Evolutionary conservation across 2,329 filamentous ascomycete species (phyloP), one percentile per base, ranked within the genome.

Genomic region (Trematosphaeria pertusa): DNA sequence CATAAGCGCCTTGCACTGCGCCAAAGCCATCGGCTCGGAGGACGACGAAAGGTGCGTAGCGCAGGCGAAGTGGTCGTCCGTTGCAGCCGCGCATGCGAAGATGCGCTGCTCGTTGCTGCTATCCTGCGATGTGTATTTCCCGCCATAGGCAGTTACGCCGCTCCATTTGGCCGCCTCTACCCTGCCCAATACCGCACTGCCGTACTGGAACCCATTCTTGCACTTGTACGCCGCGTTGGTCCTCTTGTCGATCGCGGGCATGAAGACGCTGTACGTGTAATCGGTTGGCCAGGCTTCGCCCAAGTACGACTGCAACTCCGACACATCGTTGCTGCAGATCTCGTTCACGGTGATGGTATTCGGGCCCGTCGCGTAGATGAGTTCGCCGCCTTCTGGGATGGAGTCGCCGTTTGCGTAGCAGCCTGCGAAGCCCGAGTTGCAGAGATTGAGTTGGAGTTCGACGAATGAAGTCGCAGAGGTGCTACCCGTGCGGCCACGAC

Each of bases 401-500:
- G 41, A 46, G 24, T 36, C 30, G 41, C 46, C 46, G 28, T 28
- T 3, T 9, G 24, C 36, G 35, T 46, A 50, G 36, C 46, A 50
- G 10, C 14, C 19, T 8, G 46, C 46, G 30, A 40, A 45, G 31
- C 46, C 46, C 20, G 41, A 45, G 42, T 50, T 50, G 46, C 46
- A 50, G 26, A 50, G 42, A 28, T 50, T 50, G 33, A 50, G 46
- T 30, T 50, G 46, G 19, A 50, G 46, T 19, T 43, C 34, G 20
- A 36, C 32, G 30, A 50, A 50, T 6, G 46, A 50, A 11, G 41
- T 39, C 2, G 17, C 15, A 4, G 41, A 45, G 4, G 46, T 34
- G 41, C 30, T 46, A 2, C 46, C 46, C 7, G 46, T 46, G 18
- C 38, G 46, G 42, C 46, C 46, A 20, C 46, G 41, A 17, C 46